These are phyloP conservation scores for Periconia macrospinosa DNA, from an alignment of 2,329 filamentous ascomycete species.

Conservation along the genomic window DNA sequence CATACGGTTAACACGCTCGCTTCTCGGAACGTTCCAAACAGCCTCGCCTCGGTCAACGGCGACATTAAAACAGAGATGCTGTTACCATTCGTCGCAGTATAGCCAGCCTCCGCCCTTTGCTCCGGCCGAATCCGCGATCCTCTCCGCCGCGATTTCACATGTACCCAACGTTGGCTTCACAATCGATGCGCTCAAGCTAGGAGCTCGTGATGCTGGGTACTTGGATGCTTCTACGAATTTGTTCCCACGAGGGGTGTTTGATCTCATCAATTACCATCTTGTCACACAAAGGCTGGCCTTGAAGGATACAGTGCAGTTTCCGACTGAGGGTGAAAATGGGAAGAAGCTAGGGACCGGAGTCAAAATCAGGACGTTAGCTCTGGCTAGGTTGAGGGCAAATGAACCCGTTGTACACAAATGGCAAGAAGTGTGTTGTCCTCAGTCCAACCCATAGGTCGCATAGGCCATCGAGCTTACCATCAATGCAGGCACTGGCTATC, in stretches of 20 bases:
- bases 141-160: slow-evolving; percentile 77
- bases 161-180: slow-evolving; percentile 86
- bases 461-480: slow-evolving; percentile 10
- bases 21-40: slow-evolving; percentile 27
- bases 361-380: slow-evolving; percentile 71
- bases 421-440: slow-evolving; percentile 70
- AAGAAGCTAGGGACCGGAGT: slow-evolving; percentile 55
- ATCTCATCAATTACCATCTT: slow-evolving; percentile 78
- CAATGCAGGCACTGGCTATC: slow-evolving; percentile 73
- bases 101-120: slow-evolving; percentile 62
- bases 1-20: slow-evolving; percentile 23
- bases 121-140: slow-evolving; percentile 71
- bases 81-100: slow-evolving; percentile 43
- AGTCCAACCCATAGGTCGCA: background rate
- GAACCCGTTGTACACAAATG: slow-evolving; percentile 71
- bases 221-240: slow-evolving; percentile 83
- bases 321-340: slow-evolving; percentile 30
- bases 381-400: slow-evolving; percentile 79
- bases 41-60: slow-evolving; percentile 18
- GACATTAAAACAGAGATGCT: slow-evolving; percentile 19
- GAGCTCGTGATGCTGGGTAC: slow-evolving; percentile 82
- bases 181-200: slow-evolving; percentile 68
- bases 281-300: slow-evolving; percentile 66
- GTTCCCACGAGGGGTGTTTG: slow-evolving; percentile 77
- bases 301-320: slow-evolving; percentile 50